phyloP scores from a whole-genome alignment of 225 moss, liverwort and hornwort species.

The Pseudoscleropodium purum region DNA sequence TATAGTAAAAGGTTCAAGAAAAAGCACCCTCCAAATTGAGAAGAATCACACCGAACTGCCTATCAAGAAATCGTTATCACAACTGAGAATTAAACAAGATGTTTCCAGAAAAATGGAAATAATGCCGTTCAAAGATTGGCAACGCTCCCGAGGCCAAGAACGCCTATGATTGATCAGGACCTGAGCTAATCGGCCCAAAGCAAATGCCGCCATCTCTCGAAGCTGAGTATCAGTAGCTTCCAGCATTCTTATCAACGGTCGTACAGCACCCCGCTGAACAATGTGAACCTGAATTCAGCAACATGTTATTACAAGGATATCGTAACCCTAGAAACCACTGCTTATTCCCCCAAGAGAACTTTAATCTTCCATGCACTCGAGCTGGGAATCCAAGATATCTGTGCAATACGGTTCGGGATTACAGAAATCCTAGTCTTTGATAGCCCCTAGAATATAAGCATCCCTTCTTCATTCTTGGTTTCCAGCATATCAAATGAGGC shows the following conservation, averaged over 20 bases:
- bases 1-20: not conserved
- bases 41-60: not conserved
- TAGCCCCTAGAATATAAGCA: not conserved
- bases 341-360: not conserved
- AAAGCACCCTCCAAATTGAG: not conserved
- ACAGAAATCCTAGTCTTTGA: not conserved
- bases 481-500: not conserved
- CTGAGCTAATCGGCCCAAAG: conserved; percentile 98
- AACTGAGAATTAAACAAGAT: not conserved
- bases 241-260: conserved; percentile 93
- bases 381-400: not conserved
- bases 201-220: conserved; percentile 98
- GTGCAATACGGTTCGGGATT: not conserved
- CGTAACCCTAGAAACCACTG: not conserved
- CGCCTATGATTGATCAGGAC: conserved; percentile 48
- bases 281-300: conserved; percentile 70
- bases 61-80: not conserved
- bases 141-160: not conserved
- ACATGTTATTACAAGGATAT: not conserved
- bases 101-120: not conserved
- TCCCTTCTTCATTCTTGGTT: not conserved
- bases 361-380: not conserved
- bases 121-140: not conserved
- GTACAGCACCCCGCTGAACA: conserved; percentile 93
- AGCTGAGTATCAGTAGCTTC: conserved; percentile 96